phyloP scores from a whole-genome alignment of 768 basidiomycete genomes.

The Arthromyces matolae region DNA sequence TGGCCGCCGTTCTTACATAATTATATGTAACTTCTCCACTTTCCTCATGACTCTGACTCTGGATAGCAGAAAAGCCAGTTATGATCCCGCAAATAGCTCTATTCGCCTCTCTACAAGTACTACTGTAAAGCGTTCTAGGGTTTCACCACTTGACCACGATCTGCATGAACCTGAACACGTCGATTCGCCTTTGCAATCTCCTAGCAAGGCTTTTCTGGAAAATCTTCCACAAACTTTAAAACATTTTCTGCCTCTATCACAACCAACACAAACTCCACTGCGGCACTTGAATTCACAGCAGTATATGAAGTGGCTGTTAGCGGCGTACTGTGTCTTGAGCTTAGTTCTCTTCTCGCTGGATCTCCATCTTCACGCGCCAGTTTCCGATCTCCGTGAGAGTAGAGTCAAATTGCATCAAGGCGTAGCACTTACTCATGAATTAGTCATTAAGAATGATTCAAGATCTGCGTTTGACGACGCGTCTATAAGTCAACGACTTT shows the following conservation, averaged over 20 bases:
- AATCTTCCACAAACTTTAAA: no score
- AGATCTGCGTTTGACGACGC: constrained; percentile 24
- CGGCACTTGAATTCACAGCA: constrained; percentile 22
- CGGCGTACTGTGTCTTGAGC: constrained; percentile 40
- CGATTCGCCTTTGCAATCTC: constrained; percentile 1
- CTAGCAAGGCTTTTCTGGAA: constrained; percentile 11
- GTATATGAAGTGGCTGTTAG: constrained; percentile 29
- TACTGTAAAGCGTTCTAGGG: no score
- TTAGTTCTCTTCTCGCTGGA: constrained; percentile 34
- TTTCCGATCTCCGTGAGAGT: not conserved
- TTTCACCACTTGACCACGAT: no score
- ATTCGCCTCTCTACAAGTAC: no score
- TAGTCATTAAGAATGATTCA: not conserved
- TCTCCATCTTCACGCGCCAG: constrained; percentile 21
- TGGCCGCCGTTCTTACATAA: no score
- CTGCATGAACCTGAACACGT: no score
- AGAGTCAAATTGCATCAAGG: no score
- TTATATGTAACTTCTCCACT: no score
- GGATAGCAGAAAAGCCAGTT: no score
- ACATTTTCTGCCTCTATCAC: constrained; percentile 12
- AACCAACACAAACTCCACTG: constrained; percentile 9
- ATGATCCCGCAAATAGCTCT: no score
- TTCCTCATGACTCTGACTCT: no score
- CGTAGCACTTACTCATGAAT: no score
- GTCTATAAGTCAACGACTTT: constrained; percentile 30